Percentiles rank a stretch among this genome's conserved stretches.
These are phyloP conservation scores for Rhinocladiella similis DNA, from an alignment of 2,329 filamentous ascomycete genomes.

Conservation along the genomic window DNA sequence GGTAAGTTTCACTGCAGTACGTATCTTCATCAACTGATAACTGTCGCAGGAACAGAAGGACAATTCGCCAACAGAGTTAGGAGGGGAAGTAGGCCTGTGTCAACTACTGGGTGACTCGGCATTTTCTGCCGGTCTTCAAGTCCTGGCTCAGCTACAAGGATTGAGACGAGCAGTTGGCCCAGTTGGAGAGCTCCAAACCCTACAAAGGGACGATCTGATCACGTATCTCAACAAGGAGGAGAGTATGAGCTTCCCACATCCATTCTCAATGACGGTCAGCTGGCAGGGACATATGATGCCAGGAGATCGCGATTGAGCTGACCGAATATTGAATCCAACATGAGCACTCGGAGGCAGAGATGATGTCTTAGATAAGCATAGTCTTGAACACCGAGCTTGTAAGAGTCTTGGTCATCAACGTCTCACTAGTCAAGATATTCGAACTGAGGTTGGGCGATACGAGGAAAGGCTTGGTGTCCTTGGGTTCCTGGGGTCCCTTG, in stretches of 20 bases:
- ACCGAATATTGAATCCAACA: neutral
- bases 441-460: too few species aligned
- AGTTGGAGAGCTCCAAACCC: conserved; percentile 41
- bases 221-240: conserved; percentile 25
- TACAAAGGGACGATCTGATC: conserved; percentile 33
- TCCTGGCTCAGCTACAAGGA: conserved; percentile 38
- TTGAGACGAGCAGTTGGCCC: conserved; percentile 39
- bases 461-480: too few species aligned
- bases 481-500: too few species aligned
- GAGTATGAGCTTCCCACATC: conserved; percentile 40
- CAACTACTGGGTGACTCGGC: conserved; percentile 61
- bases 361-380: neutral
- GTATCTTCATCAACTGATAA: neutral
- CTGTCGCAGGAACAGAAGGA: neutral
- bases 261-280: conserved; percentile 44
- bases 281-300: conserved; percentile 36
- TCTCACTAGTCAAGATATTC: too few species aligned
- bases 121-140: conserved; percentile 46
- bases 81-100: conserved; percentile 63
- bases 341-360: neutral
- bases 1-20: conserved; percentile 36
- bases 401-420: neutral
- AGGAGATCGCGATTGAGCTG: neutral
- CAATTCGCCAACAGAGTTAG: conserved; percentile 44
- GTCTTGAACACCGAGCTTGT: neutral